Conservation (phyloP, 2,329 filamentous ascomycete genomes). For the Beauveria scarabaeidicola region DNA sequence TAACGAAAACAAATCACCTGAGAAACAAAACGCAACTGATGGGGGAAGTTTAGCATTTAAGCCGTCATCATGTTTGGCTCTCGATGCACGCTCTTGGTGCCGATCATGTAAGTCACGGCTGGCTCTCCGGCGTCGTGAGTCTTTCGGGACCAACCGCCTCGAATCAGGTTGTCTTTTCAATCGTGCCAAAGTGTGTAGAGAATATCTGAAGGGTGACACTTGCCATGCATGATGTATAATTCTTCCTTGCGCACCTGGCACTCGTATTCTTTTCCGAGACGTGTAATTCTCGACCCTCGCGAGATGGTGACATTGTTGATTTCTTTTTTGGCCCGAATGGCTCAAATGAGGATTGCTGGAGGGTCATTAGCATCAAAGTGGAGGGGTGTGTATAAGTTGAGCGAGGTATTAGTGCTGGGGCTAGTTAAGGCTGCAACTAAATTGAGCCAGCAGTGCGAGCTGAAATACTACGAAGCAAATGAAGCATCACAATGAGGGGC, state of each 20-base stretch:
- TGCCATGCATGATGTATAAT: too few species aligned
- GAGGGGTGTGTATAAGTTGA: neutral
- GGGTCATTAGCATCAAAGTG: neutral
- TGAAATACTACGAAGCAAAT: neutral
- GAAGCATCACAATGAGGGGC: neutral
- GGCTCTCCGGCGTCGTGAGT: neutral
- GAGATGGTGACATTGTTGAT: too few species aligned
- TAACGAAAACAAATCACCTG: neutral
- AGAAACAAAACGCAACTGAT: neutral
- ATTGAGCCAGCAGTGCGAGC: conserved; percentile 5
- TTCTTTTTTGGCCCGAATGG: too few species aligned
- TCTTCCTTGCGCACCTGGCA: too few species aligned
- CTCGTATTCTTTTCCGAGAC: too few species aligned
- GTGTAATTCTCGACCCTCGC: too few species aligned
- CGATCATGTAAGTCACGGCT: neutral
- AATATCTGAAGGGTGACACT: too few species aligned
- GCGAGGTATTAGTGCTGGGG: neutral
- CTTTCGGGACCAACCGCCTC: too few species aligned
- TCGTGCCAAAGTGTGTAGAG: too few species aligned
- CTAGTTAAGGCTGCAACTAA: neutral
- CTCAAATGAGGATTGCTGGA: too few species aligned
- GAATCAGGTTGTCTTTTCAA: neutral
- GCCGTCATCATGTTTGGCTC: neutral
- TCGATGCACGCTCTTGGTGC: neutral
- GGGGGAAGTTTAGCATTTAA: neutral